Conservation (phyloP, 495 filamentous ascomycete species). For the Friedmanniomyces simplex region DNA sequence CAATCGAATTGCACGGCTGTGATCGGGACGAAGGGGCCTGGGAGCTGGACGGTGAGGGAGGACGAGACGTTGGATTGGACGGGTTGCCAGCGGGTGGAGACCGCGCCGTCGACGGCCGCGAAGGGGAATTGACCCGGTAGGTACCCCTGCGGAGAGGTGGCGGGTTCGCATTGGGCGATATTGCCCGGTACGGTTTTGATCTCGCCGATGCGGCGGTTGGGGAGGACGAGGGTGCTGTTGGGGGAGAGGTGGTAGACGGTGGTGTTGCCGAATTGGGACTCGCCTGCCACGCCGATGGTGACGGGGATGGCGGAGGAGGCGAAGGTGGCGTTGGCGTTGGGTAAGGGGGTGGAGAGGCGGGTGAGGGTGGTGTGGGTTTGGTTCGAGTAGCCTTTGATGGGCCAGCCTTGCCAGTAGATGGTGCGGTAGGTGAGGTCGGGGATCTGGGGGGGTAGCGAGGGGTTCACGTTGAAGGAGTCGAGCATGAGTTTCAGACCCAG, state of each 20-base stretch:
- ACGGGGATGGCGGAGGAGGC: constrained; percentile 43
- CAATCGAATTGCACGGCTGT: constrained; percentile 55
- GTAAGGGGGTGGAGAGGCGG: constrained; percentile 31
- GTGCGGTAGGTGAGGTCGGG: constrained; percentile 51
- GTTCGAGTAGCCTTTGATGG: constrained; percentile 52
- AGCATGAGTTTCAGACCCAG: constrained; percentile 47
- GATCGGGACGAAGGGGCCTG: constrained; percentile 32
- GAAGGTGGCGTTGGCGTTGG: constrained; percentile 34
- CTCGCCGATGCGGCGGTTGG: constrained; percentile 44
- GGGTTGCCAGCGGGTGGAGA: constrained; percentile 65
- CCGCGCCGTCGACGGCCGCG: constrained; percentile 57
- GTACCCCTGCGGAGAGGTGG: constrained; percentile 39
- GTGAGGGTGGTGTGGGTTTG: constrained; percentile 54
- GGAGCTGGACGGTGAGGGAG: constrained; percentile 38
- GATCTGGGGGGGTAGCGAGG: constrained; percentile 52
- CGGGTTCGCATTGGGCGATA: constrained; percentile 56
- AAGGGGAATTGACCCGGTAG: constrained; percentile 63
- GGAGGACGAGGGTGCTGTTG: constrained; percentile 43
- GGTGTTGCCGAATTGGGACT: constrained; percentile 11
- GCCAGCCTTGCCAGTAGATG: constrained; percentile 61
- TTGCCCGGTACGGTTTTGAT: constrained; percentile 44
- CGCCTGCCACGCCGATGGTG: constrained; percentile 21
- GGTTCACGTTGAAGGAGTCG: constrained; percentile 47
- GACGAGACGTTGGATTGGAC: constrained; percentile 36
- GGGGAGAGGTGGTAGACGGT: constrained; percentile 38